Conservation (phyloP, 192 early-diverging fungal species). For the Mortierella alpina region DNA sequence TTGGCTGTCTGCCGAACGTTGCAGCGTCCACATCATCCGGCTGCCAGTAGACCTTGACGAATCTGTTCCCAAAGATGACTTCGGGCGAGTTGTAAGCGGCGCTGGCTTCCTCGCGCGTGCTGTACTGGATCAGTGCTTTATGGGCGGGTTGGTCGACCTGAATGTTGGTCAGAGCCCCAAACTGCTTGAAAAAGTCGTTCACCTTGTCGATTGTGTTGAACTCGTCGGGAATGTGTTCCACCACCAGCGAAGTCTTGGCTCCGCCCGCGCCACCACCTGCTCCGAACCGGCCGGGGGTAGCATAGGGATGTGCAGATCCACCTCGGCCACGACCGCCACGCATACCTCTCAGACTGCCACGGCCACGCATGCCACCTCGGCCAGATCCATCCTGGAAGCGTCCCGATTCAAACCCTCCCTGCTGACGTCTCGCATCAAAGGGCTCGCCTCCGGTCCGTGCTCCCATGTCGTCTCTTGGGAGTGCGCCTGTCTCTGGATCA, state of each 20-base stretch:
- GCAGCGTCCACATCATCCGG: conserved; percentile 55
- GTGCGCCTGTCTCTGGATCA: conserved; percentile 62
- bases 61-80: conserved; percentile 86
- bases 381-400: conserved; percentile 16
- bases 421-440: conserved; percentile 9
- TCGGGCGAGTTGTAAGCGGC: conserved; percentile 80
- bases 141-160: conserved; percentile 64
- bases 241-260: conserved; percentile 67
- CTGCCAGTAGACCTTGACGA: conserved; percentile 88
- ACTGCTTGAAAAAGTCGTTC: conserved; percentile 81
- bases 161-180: conserved; percentile 82
- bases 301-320: conserved; percentile 52
- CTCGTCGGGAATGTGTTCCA: conserved; percentile 84
- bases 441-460: conserved; percentile 4
- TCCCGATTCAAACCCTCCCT: conserved; percentile 22
- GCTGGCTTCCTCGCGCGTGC: conserved; percentile 68
- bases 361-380: conserved; percentile 28
- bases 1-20: conserved; percentile 31
- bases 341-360: conserved; percentile 56
- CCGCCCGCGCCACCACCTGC: conserved; percentile 43
- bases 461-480: conserved; percentile 25
- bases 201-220: conserved; percentile 74
- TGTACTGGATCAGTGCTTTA: conserved; percentile 75
- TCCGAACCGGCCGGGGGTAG: conserved; percentile 41
- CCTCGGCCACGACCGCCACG: conserved; percentile 58